These are phyloP conservation scores for Clavispora carvajalis DNA, from an alignment of 805 yeast species.

Conservation along the genomic window DNA sequence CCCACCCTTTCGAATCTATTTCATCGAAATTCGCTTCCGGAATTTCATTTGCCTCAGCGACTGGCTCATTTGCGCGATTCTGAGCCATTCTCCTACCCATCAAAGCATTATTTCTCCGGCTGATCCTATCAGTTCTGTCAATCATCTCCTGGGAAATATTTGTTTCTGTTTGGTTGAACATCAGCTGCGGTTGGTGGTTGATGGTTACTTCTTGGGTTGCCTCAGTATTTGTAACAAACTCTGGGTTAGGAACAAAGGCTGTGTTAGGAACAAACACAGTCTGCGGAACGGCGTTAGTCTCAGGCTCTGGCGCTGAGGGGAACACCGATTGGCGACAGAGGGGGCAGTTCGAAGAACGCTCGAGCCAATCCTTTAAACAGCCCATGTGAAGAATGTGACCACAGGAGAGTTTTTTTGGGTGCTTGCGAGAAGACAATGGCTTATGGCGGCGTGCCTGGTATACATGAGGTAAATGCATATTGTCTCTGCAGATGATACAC, in stretches of 20 bases:
- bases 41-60: too few species aligned
- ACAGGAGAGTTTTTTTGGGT: conserved; percentile 76
- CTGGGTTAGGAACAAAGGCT: neutral
- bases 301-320: conserved; percentile 1
- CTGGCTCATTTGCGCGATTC: too few species aligned
- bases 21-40: neutral
- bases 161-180: neutral
- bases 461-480: conserved; percentile 52
- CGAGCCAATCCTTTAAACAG: conserved; percentile 90
- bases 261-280: neutral
- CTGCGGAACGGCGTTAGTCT: too few species aligned
- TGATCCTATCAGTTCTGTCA: neutral
- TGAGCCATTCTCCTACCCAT: too few species aligned
- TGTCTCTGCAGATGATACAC: conserved; percentile 92
- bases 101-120: neutral
- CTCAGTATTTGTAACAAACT: too few species aligned
- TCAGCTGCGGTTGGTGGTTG: too few species aligned
- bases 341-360: conserved; percentile 89
- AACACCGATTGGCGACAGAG: conserved; percentile 74
- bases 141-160: neutral
- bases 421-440: conserved; percentile 30
- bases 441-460: conserved; percentile 20
- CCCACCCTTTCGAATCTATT: neutral
- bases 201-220: too few species aligned
- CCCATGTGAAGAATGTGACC: conserved; percentile 86